Evolutionary conservation across 768 basidiomycete species (phyloP), one percentile per base, ranked within the genome.

Genomic region (Asterophora parasitica): DNA sequence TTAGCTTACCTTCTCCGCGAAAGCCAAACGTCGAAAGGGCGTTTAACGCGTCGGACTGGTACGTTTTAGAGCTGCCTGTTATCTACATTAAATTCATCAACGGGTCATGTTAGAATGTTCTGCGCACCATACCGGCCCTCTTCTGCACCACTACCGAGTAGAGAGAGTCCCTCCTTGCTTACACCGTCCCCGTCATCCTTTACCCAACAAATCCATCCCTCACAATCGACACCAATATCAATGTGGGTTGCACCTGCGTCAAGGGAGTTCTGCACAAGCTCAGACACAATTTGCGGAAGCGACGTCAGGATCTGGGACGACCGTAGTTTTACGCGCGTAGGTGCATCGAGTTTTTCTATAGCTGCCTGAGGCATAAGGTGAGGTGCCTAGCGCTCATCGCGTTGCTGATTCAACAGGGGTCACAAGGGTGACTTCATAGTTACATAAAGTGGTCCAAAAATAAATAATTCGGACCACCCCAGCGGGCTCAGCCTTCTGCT

Each of bases 191-290:
- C 95, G 61, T 96, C 78, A 67, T 98, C 95, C 57, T 76, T 75
- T 7, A 94, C 87, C 80, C 88, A 85, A 57, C 91, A 84, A 6
- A 75, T 72, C 90, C 92, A 94, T 36, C 85, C 81, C 36, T 77
- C 77, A 42, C 81, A 80, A 59, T 92, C 78, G 1, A 96, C 61
- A 3, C 84, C 82, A 39, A 92, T 69, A 34, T 87, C 82, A 42
- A 98, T 72, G 16, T 75, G 73, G 12, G 65, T 71, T 0, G 92
- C 81, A 23, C 73, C 73, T 2, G 94, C 90, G 57, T 98, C 95
- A 7, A 97, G 72, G 2, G 90, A 76, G 62, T 98, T 98, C 62
- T 94, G 93, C 9, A 93, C 64, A 30, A 98, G 79, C 65, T 97
- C 92, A 1, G 83, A 83, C 16, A 94, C 70, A 48, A 94, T 72